Percentiles rank a stretch among this genome's conserved stretches.
Evolutionary conservation across 495 filamentous ascomycete species (phyloP).

Genomic region (Barbatosphaeria neglecta): DNA sequence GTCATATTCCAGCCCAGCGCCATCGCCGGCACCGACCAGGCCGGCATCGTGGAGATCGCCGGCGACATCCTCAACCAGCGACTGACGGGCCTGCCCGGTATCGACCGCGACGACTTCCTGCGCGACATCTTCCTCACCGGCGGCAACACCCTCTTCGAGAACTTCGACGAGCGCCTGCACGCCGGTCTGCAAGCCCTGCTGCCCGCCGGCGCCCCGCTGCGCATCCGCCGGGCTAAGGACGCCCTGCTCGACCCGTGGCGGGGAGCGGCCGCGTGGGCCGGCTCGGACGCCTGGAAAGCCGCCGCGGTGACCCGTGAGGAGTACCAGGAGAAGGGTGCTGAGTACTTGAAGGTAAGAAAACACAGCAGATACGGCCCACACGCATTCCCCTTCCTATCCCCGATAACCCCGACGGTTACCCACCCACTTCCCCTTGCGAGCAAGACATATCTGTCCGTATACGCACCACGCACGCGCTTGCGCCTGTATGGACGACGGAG

Average conservation of each 20-base stretch:
- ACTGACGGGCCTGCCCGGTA: constrained; percentile 39
- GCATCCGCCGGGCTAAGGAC: constrained; percentile 58
- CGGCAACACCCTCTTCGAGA: constrained; percentile 76
- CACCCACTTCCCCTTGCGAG: too few species aligned
- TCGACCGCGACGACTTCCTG: constrained; percentile 51
- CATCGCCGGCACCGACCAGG: constrained; percentile 91
- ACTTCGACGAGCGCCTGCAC: constrained; percentile 74
- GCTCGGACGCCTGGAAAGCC: constrained; percentile 31
- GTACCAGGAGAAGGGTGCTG: constrained; percentile 72
- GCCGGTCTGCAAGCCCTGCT: constrained; percentile 60
- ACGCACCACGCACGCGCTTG: too few species aligned
- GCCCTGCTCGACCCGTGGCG: constrained; percentile 81
- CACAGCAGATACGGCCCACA: neutral
- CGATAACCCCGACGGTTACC: neutral
- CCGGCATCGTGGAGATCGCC: constrained; percentile 81
- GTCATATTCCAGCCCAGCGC: constrained; percentile 83
- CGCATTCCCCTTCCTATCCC: neutral
- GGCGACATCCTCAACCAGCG: constrained; percentile 75
- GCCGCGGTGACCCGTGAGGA: constrained; percentile 56
- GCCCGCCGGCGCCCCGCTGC: constrained; percentile 52
- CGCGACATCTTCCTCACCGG: constrained; percentile 89
- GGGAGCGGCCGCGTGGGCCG: constrained; percentile 75
- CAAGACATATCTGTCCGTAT: too few species aligned
- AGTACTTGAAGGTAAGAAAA: constrained; percentile 67
- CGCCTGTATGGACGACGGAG: too few species aligned